Conservation (phyloP, 768 basidiomycete species). For the Termitomyces sp. region DNA sequence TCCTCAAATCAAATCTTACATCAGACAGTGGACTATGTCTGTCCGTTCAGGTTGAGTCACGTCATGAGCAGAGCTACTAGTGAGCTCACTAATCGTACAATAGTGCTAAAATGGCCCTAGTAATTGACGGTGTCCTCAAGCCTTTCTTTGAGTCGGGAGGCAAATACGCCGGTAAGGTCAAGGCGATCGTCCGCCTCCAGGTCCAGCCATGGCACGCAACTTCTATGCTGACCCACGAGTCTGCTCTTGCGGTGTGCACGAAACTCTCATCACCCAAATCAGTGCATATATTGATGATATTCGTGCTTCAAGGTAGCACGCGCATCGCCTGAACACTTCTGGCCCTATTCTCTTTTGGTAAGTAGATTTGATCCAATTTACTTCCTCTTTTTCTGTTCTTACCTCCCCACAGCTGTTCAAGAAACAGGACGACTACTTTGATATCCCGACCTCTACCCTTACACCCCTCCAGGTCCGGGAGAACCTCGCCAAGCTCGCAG, state of each 20-base stretch:
- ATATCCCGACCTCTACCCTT: slow-evolving; percentile 60
- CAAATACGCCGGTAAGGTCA: slow-evolving; percentile 67
- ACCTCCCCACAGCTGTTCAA: slow-evolving; percentile 56
- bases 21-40: slow-evolving; percentile 78
- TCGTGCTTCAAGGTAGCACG: slow-evolving; percentile 46
- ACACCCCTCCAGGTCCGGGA: slow-evolving; percentile 71
- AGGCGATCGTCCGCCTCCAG: slow-evolving; percentile 63
- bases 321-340: slow-evolving; percentile 71
- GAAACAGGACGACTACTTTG: slow-evolving; percentile 72
- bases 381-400: background rate
- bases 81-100: background rate
- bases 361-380: slow-evolving; percentile 9
- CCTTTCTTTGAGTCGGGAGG: slow-evolving; percentile 55
- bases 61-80: background rate
- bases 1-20: background rate
- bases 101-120: slow-evolving; percentile 56
- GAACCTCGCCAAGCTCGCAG: slow-evolving; percentile 60
- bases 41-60: slow-evolving; percentile 65
- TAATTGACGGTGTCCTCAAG: slow-evolving; percentile 54
- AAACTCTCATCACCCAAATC: background rate
- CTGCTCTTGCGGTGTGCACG: slow-evolving; percentile 62
- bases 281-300: background rate
- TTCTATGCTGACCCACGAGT: slow-evolving; percentile 78
- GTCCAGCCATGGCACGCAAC: slow-evolving; percentile 77
- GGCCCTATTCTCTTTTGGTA: slow-evolving; percentile 69